phyloP scores from a whole-genome alignment of 441 rosid genomes.

The Manihot esculenta region DNA sequence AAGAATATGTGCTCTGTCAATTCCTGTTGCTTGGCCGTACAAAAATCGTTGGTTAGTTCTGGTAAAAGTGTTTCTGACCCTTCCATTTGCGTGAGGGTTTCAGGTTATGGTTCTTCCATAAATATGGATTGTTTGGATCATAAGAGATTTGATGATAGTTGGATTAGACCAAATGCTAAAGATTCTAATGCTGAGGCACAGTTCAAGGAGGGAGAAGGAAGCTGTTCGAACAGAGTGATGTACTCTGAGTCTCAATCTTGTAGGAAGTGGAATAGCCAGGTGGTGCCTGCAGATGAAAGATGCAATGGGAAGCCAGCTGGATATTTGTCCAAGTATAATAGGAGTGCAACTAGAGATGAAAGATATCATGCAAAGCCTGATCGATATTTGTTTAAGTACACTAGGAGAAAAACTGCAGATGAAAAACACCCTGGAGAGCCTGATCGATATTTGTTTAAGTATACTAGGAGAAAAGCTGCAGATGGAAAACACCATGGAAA shows the following conservation, averaged over 20 bases:
- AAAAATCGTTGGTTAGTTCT: background rate
- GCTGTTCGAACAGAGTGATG: constrained; percentile 31
- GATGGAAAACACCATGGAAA: background rate
- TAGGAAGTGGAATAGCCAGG: constrained; percentile 19
- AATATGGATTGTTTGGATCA: constrained; percentile 10
- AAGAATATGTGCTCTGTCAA: constrained; percentile 25
- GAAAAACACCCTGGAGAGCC: background rate
- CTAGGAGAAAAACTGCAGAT: constrained; percentile 28
- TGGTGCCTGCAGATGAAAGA: constrained; percentile 9
- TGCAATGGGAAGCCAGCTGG: constrained; percentile 1
- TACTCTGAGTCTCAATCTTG: constrained; percentile 27
- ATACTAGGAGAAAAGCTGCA: constrained; percentile 4
- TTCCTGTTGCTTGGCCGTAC: constrained; percentile 11
- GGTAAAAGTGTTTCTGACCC: constrained; percentile 1
- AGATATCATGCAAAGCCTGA: constrained; percentile 22
- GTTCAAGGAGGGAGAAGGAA: constrained; percentile 33
- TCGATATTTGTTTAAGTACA: constrained; percentile 38
- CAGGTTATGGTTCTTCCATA: constrained; percentile 11
- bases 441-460: background rate
- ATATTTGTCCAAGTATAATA: constrained; percentile 15
- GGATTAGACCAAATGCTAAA: constrained; percentile 10
- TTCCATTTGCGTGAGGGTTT: background rate
- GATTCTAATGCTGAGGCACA: constrained; percentile 10
- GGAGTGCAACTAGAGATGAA: constrained; percentile 29
- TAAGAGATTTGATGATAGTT: background rate